Evolutionary conservation across 257 asterid species (phyloP), one percentile per base, ranked within the genome.

Genomic region (Penstemon eatonii): DNA sequence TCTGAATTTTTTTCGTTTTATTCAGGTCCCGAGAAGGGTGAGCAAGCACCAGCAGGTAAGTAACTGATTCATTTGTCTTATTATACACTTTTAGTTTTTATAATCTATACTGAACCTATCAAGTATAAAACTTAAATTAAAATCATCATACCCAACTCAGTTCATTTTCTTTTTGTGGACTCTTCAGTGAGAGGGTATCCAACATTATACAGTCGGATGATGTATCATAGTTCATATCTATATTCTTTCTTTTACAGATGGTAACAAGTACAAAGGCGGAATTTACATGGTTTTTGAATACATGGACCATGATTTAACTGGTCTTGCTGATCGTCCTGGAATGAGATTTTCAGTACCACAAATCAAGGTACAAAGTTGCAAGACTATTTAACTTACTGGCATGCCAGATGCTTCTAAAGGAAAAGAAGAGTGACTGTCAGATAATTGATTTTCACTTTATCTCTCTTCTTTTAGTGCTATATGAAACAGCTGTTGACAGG

Each of bases 271-370:
- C 76, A 88, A 77, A 76, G 97, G 97, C 63, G 91, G 96, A 55
- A 90, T 90, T 63, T 90, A 90, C 82, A 90, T 90, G 97, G 97
- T 90, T n/a, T 90, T 90, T 54, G 97, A 90, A 67, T 90, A 90
- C 84, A 90, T 90, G 97, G 97, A 90, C 72, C 97, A 90, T 67
- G 97, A 90, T 75, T 79, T 90, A 78, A 87, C 97, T 62, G 97
- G 97, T 45, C 91, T 90, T 67, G 95, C 97, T 12, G 97, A 90
- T 86, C 94, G 97, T 56, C 96, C 97, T 78, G 93, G 87, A 67
- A 83, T 87, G 91, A 83, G 89, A 76, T 90, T 90, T 76, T 82
- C 97, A 3, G 91, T 86, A 71, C 76, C 96, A n/a, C 97, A 90
- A 69, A 88, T 90, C 60, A 90, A 90, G 90, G 97, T 90, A 86